phyloP scores from a whole-genome alignment of 2,329 filamentous ascomycete genomes.

The Sclerotinia borealis region DNA sequence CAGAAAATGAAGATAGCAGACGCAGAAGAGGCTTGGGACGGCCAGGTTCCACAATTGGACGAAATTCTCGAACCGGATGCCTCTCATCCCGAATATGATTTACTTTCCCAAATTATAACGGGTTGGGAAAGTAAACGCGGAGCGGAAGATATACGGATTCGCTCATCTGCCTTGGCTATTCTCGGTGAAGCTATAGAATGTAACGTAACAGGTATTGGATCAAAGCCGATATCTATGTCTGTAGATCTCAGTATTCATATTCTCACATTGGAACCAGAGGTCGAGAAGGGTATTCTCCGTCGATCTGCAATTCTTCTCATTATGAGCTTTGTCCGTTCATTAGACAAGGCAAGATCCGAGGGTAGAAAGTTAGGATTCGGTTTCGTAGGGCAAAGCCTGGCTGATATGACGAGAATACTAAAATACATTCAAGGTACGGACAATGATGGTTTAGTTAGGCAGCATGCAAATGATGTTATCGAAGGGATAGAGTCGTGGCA shows the following conservation, averaged over 20 bases:
- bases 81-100: conserved; percentile 37
- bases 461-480: conserved; percentile 60
- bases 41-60: conserved; percentile 43
- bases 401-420: conserved; percentile 57
- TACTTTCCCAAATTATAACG: conserved; percentile 52
- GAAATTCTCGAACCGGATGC: conserved; percentile 32
- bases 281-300: conserved; percentile 58
- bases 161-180: conserved; percentile 63
- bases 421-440: conserved; percentile 60
- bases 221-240: conserved; percentile 46
- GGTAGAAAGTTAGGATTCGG: conserved; percentile 46
- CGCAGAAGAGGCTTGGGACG: conserved; percentile 49
- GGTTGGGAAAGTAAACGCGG: conserved; percentile 63
- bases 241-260: conserved; percentile 59
- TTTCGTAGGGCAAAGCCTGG: conserved; percentile 48
- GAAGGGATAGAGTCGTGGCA: conserved; percentile 61
- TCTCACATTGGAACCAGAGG: conserved; percentile 54
- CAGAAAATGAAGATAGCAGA: conserved; percentile 44
- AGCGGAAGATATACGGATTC: conserved; percentile 63
- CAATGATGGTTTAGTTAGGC: conserved; percentile 59
- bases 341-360: conserved; percentile 47
- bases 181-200: conserved; percentile 55
- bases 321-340: conserved; percentile 53
- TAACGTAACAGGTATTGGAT: conserved; percentile 50
- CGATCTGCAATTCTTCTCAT: conserved; percentile 60